A percentile compares a stretch with the other conserved stretches of the same genome.
These are phyloP conservation scores for Hanseniaspora meyeri DNA, from an alignment of 805 yeast genomes.

Conservation along the genomic window DNA sequence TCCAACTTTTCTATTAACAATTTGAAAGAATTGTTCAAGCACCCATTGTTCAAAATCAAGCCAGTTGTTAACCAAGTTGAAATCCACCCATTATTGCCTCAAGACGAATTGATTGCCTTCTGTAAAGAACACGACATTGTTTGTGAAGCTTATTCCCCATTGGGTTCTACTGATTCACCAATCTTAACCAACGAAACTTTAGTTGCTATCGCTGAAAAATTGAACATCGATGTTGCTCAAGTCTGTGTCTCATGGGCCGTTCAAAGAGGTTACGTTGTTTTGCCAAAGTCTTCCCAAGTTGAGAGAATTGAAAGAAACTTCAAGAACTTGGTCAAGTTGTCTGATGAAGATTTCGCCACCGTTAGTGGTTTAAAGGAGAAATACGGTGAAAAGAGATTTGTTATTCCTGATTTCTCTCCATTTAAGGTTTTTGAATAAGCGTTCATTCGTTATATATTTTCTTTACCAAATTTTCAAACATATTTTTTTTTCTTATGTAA, in stretches of 20 bases:
- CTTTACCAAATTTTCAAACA: background rate
- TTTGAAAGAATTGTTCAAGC: slow-evolving; percentile 37
- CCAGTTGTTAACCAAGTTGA: slow-evolving; percentile 73
- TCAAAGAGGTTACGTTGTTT: slow-evolving; percentile 41
- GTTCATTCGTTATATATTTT: background rate
- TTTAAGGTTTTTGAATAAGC: slow-evolving; percentile 12
- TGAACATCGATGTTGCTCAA: slow-evolving; percentile 35
- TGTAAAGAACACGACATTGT: slow-evolving; percentile 41
- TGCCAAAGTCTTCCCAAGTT: slow-evolving; percentile 39
- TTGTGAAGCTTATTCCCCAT: slow-evolving; percentile 67
- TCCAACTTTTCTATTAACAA: slow-evolving; percentile 54
- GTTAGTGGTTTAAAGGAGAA: slow-evolving; percentile 5
- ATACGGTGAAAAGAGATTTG: slow-evolving; percentile 13
- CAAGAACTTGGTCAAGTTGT: slow-evolving; percentile 7
- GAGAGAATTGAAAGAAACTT: slow-evolving; percentile 24
- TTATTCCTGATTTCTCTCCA: slow-evolving; percentile 9
- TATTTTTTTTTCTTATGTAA: background rate
- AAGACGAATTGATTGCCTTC: slow-evolving; percentile 43
- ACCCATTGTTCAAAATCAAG: slow-evolving; percentile 37
- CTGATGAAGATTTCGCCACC: slow-evolving; percentile 6
- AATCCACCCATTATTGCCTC: slow-evolving; percentile 61
- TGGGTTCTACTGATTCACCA: slow-evolving; percentile 51
- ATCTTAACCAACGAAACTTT: slow-evolving; percentile 36
- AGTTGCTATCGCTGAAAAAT: slow-evolving; percentile 31
- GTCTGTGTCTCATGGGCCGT: slow-evolving; percentile 48